Conservation (phyloP, 139 green algal genomes). For the Chlamydomonas sp. region DNA sequence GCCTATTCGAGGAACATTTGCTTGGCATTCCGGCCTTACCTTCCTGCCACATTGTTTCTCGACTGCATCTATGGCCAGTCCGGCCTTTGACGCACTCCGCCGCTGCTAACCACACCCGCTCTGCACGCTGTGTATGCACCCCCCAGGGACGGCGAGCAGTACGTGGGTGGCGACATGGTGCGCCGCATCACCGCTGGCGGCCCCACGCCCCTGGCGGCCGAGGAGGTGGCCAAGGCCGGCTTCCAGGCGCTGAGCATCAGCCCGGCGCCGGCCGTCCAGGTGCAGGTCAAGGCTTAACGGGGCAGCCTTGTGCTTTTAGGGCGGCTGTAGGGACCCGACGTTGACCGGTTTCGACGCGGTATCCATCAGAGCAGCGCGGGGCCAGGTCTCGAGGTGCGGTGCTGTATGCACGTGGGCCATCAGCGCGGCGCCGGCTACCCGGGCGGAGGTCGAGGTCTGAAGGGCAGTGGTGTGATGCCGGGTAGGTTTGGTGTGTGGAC, state of each 20-base stretch:
- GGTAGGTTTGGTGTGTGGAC: too few relatives aligned
- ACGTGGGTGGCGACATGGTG: slow-evolving; percentile 61
- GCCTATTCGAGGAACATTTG: slow-evolving; percentile 21
- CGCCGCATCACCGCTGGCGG: slow-evolving; percentile 56
- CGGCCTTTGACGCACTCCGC: not conserved
- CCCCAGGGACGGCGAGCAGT: slow-evolving; percentile 44
- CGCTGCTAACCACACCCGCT: not conserved
- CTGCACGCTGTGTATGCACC: not conserved
- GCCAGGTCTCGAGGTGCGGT: too few relatives aligned
- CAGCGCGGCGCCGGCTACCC: too few relatives aligned
- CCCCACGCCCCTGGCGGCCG: slow-evolving; percentile 25
- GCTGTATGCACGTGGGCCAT: too few relatives aligned
- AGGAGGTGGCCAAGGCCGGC: slow-evolving; percentile 3
- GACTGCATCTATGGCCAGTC: not conserved
- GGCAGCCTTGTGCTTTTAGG: not conserved
- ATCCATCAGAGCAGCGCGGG: too few relatives aligned
- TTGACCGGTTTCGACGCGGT: too few relatives aligned
- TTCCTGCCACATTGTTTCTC: too few relatives aligned
- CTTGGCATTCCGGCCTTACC: not conserved
- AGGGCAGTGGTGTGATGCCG: too few relatives aligned
- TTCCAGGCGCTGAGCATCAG: not conserved
- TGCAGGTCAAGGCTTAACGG: not conserved
- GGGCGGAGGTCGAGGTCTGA: too few relatives aligned
- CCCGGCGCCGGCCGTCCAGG: not conserved
- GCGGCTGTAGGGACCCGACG: too few relatives aligned